A percentile compares a stretch with the other conserved stretches of the same genome.
phyloP scores from a whole-genome alignment of 192 early-diverging fungal species.

The Backusella psychrophila region DNA sequence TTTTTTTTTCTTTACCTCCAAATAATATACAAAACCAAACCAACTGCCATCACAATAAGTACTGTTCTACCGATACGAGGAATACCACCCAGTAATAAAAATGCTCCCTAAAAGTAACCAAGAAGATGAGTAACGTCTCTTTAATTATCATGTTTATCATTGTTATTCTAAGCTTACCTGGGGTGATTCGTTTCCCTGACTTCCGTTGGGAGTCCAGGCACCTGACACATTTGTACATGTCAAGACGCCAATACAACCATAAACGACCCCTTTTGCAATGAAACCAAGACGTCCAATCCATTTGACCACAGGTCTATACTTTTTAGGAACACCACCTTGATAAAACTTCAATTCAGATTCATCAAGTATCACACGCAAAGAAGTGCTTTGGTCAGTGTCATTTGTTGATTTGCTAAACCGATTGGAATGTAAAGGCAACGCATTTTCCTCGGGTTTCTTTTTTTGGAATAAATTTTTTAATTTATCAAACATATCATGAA shows the following conservation, averaged over 20 bases:
- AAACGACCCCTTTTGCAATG: conserved; percentile 45
- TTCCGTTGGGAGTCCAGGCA: conserved; percentile 28
- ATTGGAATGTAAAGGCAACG: background rate
- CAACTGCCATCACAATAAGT: conserved; percentile 40
- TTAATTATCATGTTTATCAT: background rate
- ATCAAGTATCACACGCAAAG: background rate
- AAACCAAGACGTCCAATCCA: conserved; percentile 43
- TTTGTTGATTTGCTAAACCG: background rate
- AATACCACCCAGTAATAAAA: conserved; percentile 42
- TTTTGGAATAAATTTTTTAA: background rate
- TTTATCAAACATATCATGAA: background rate
- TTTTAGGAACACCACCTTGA: conserved; percentile 13
- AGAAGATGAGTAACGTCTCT: background rate
- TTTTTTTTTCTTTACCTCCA: conserved; percentile 33
- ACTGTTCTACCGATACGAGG: conserved; percentile 30
- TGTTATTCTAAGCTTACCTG: background rate
- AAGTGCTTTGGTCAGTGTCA: background rate
- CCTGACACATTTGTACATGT: conserved; percentile 37
- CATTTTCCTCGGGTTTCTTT: background rate
- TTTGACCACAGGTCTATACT: background rate
- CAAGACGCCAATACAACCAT: conserved; percentile 43
- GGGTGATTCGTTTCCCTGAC: conserved; percentile 37
- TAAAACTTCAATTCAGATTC: conserved; percentile 6
- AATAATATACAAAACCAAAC: conserved; percentile 41
- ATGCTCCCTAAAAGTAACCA: conserved; percentile 34